Evolutionary conservation across 768 basidiomycete genomes (phyloP), one percentile per base, ranked within the genome.

Genomic region (Lactarius psammicola): DNA sequence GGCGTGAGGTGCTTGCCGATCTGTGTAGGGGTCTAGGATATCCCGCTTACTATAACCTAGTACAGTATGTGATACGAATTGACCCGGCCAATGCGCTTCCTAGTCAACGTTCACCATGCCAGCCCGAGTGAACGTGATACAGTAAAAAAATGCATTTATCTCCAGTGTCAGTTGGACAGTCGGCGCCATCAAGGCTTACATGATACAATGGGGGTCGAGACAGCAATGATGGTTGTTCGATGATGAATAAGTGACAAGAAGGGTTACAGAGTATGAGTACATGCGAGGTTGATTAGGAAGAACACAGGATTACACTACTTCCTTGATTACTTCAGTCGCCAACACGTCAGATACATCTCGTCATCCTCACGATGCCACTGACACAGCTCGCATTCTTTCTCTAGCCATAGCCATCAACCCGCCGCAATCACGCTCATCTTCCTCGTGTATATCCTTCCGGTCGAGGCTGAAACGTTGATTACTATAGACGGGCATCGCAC

Each of bases 381-480:
- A 53, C 28, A 42, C 51, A 5, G 62, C 40, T 23, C 42, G 66
- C 66, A 67, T 59, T 1, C 9, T 13, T 20, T 44, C 57, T 26
- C 36, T 17, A 46, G 57, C 66, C 5, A 31, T 23, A 42, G n/a
- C 44, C 44, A 67, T 67, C 34, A 54, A 10, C 42, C 36, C 57
- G 15, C 40, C 26, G 28, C 66, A 67, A 28, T 67, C 40, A 20
- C 30, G 42, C 9, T 34, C 57, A 30, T 56, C 57, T 9, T 36
- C 61, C 1, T 58, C 49, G 4, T 10, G n/a, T 42, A 38, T 31
- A 1, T 55, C 57, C 31, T n/a, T 33, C 34, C 57, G 51, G 13
- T 67, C 20, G 15, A 56, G 26, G 55, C 20, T 30, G 61, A 63
- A 49, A 11, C 57, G 66, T 63, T 67, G 66, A 23, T 63, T 44